Conservation (phyloP, 2,329 filamentous ascomycete species). For the Cadophora sp. region DNA sequence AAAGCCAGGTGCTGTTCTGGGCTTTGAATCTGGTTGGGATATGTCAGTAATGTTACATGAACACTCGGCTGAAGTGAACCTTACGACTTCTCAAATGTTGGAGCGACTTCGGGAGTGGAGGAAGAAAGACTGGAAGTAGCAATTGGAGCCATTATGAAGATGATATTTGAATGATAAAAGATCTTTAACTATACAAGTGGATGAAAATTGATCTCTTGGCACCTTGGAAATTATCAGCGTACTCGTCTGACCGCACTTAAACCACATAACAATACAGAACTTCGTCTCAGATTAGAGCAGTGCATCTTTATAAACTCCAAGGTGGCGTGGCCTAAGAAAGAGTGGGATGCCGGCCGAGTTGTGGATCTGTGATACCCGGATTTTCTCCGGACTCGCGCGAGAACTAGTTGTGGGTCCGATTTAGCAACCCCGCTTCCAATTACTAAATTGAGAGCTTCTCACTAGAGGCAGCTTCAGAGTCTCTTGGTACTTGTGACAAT, state of each 20-base stretch:
- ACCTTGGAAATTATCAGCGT: not conserved
- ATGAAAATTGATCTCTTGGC: not conserved
- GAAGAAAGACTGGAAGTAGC: constrained; percentile 11
- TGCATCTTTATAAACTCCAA: not conserved
- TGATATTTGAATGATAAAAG: not conserved
- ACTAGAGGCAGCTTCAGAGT: not conserved
- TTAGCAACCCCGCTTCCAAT: not conserved
- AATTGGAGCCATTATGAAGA: constrained; percentile 13
- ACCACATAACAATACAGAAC: not conserved
- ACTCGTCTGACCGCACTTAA: not conserved
- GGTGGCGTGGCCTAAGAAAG: not conserved
- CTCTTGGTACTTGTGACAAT: not conserved
- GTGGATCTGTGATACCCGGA: constrained; percentile 1
- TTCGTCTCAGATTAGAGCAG: not conserved
- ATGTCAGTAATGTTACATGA: not conserved
- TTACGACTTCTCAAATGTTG: constrained; percentile 4
- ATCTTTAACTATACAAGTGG: not conserved
- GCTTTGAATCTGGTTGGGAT: constrained; percentile 3
- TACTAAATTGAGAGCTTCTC: not conserved
- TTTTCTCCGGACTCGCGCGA: not conserved
- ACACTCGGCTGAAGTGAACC: not conserved
- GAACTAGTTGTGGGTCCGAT: constrained; percentile 1
- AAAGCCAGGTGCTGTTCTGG: constrained; percentile 26
- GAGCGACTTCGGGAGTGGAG: not conserved
- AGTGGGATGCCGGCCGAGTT: constrained; percentile 7